Conservation (phyloP, 2,329 filamentous ascomycete species). For the Sporothrix dimorphospora region DNA sequence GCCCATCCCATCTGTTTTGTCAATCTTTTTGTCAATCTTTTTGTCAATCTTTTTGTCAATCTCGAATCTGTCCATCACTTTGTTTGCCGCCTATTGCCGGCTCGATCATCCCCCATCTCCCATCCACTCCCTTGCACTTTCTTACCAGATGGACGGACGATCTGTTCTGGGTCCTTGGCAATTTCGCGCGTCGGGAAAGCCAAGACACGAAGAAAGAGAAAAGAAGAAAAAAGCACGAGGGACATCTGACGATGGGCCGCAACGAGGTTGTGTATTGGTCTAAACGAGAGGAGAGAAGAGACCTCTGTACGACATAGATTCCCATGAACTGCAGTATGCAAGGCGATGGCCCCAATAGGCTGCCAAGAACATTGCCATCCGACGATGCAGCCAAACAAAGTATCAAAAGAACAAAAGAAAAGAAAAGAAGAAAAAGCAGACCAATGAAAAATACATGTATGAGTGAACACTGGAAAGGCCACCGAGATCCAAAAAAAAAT, state of each 20-base stretch:
- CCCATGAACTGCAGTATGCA: not conserved
- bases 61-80: constrained; percentile 7
- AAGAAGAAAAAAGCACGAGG: not conserved
- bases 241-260: not conserved
- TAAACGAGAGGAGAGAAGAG: not conserved
- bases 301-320: not conserved
- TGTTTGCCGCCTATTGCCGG: not conserved
- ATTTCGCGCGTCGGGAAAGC: constrained; percentile 6
- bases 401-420: not conserved
- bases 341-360: not conserved
- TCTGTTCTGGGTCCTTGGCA: constrained; percentile 28
- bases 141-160: constrained; percentile 6
- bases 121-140: constrained; percentile 2
- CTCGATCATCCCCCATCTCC: not conserved
- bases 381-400: not conserved
- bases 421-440: not conserved
- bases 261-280: not conserved
- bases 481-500: not conserved
- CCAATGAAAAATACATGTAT: not conserved
- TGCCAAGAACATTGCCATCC: not conserved
- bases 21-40: not conserved
- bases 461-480: not conserved
- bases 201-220: not conserved
- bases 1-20: not conserved
- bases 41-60: constrained; percentile 4